Percentiles rank a stretch among this genome's conserved stretches.
These are phyloP conservation scores for Wallemia ichthyophaga DNA, from an alignment of 1,284 basidiomycete species.

Conservation along the genomic window DNA sequence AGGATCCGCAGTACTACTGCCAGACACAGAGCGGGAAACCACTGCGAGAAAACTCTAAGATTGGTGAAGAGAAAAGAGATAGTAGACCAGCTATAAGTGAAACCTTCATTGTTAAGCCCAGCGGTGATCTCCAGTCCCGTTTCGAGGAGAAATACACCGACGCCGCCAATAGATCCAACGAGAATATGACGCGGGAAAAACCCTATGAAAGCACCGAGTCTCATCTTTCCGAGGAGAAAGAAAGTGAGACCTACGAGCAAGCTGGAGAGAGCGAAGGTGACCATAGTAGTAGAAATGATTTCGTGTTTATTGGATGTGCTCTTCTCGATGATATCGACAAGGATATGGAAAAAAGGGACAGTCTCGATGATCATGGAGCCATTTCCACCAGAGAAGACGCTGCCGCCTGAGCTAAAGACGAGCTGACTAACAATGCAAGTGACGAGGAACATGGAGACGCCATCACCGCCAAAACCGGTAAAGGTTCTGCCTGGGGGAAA, in stretches of 20 bases:
- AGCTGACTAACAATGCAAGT: conserved; percentile 59
- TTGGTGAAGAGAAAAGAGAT: conserved; percentile 23
- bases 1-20: conserved; percentile 53
- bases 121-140: conserved; percentile 66
- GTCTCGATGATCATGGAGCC: conserved; percentile 99
- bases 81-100: conserved; percentile 22
- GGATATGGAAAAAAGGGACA: conserved; percentile 88
- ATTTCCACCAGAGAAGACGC: conserved; percentile 63
- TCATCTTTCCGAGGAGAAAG: conserved; percentile 51
- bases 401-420: conserved; percentile 57
- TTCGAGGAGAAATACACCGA: conserved; percentile 67
- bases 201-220: conserved; percentile 57
- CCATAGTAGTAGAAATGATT: conserved; percentile 68
- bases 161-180: conserved; percentile 83
- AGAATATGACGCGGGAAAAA: conserved; percentile 93
- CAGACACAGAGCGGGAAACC: conserved; percentile 42
- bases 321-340: conserved; percentile 30
- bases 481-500: conserved; percentile 66
- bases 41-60: conserved; percentile 31
- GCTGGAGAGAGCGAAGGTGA: conserved; percentile 61
- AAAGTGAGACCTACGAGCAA: conserved; percentile 73
- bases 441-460: conserved; percentile 83
- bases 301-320: conserved; percentile 24
- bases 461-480: conserved; percentile 48
- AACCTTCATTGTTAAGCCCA: conserved; percentile 48